Evolutionary conservation across 129 eudicot species (phyloP).

Genomic region (Flaveria bidentis): DNA sequence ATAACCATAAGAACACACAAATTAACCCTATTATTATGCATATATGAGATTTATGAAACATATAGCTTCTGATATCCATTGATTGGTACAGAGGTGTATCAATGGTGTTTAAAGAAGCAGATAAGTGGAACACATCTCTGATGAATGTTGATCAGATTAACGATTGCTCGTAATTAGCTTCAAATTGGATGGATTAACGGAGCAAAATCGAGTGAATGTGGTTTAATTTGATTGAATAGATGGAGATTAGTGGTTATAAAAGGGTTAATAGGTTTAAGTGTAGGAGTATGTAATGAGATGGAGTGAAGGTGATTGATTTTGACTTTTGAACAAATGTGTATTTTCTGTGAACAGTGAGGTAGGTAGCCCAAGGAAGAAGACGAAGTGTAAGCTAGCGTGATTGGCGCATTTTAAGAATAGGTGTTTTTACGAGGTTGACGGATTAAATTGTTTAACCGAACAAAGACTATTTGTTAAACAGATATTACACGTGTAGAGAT

Average conservation of each 20-base stretch:
- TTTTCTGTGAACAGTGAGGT: not conserved
- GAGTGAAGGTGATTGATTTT: not conserved
- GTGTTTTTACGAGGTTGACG: not conserved
- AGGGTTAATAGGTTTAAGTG: too few species aligned
- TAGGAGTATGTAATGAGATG: too few species aligned
- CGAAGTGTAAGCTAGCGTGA: constrained; percentile 16
- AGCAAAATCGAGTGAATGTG: not conserved
- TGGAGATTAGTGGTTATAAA: not conserved
- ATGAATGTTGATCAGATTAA: not conserved
- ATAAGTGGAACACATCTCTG: too few species aligned
- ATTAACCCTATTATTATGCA: constrained; percentile 13
- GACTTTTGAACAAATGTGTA: not conserved
- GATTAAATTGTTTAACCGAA: too few species aligned
- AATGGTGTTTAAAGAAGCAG: too few species aligned
- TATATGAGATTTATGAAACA: not conserved
- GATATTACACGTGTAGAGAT: not conserved
- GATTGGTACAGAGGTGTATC: not conserved
- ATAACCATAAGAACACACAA: not conserved
- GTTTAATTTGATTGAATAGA: not conserved
- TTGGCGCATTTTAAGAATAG: not conserved
- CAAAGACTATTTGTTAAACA: too few species aligned
- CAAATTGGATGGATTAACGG: not conserved
- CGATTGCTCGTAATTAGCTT: not conserved
- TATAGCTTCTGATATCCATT: not conserved
- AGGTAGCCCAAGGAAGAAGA: not conserved